A percentile compares a stretch with the other conserved stretches of the same genome.
phyloP scores from a whole-genome alignment of 163 green algal genomes.

The Chlamydomonas reinhardtii region DNA sequence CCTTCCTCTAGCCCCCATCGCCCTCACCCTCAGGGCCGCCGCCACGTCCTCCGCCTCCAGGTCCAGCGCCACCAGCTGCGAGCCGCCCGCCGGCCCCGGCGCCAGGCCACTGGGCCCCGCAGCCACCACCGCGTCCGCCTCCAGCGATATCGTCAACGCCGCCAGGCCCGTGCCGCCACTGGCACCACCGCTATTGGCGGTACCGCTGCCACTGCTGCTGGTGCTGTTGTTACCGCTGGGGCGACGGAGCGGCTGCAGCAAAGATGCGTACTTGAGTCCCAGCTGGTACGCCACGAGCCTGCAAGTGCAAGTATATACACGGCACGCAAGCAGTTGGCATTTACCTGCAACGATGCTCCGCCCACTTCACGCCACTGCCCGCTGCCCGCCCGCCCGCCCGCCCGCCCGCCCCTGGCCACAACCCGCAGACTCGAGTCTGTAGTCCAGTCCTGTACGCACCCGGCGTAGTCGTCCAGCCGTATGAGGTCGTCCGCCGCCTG shows the following conservation, averaged over 20 bases:
- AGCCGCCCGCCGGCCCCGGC: not conserved
- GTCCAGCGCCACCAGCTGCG: not conserved
- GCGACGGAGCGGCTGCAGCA: not conserved
- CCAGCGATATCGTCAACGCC: not conserved
- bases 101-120: not conserved
- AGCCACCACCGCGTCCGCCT: not conserved
- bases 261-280: slow-evolving; percentile 12
- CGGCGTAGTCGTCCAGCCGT: not conserved
- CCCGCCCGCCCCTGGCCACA: not conserved
- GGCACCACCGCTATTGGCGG: not conserved
- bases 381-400: not conserved
- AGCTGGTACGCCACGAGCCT: slow-evolving; percentile 5
- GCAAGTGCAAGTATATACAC: too few species aligned
- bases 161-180: not conserved
- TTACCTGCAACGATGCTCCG: too few species aligned
- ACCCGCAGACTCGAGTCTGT: too few species aligned
- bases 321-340: too few species aligned
- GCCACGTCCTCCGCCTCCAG: not conserved
- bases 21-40: too few species aligned
- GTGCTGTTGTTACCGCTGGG: not conserved
- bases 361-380: not conserved
- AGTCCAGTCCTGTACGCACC: too few species aligned
- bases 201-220: not conserved
- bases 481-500: not conserved
- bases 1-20: too few species aligned